A percentile compares a stretch with the other conserved stretches of the same genome.
phyloP scores from a whole-genome alignment of 2,329 filamentous ascomycete species.

The Pezicula carpinea region DNA sequence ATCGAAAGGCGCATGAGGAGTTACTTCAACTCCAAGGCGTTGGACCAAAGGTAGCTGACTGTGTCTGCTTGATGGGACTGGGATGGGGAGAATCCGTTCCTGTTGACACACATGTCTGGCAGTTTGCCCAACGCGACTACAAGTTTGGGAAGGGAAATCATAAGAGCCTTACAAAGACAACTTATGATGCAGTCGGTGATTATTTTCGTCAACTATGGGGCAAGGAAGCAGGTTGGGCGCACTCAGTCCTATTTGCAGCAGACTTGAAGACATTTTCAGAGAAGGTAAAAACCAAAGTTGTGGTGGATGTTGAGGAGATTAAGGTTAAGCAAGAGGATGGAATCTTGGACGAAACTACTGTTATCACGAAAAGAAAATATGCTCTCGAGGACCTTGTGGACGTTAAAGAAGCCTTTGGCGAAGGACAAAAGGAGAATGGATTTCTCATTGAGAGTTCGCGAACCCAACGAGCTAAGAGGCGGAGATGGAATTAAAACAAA shows the following conservation, averaged over 20 bases:
- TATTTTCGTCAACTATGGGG: constrained; percentile 91
- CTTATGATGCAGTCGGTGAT: constrained; percentile 85
- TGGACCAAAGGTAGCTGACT: constrained; percentile 94
- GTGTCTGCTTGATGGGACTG: constrained; percentile 91
- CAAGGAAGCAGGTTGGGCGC: constrained; percentile 91
- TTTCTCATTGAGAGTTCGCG: constrained; percentile 18
- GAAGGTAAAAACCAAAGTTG: constrained; percentile 38
- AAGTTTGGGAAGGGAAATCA: constrained; percentile 79
- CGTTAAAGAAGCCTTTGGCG: constrained; percentile 17
- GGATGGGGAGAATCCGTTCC: constrained; percentile 95
- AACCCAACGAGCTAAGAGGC: constrained; percentile 21
- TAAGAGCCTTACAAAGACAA: constrained; percentile 81
- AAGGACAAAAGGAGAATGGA: constrained; percentile 12
- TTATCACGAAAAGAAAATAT: constrained; percentile 9
- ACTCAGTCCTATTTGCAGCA: constrained; percentile 93
- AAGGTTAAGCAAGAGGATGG: constrained; percentile 28
- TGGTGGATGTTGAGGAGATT: constrained; percentile 40
- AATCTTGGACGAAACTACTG: constrained; percentile 15
- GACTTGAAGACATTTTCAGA: constrained; percentile 83
- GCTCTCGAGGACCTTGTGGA: background rate
- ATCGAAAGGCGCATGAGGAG: constrained; percentile 79
- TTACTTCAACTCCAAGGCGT: constrained; percentile 80
- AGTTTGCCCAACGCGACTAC: constrained; percentile 95
- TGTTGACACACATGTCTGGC: constrained; percentile 97
- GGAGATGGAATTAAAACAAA: constrained; percentile 7